Base-by-base conservation (phyloP, 768 basidiomycete species). In the Tulasnella sp. region DNA sequence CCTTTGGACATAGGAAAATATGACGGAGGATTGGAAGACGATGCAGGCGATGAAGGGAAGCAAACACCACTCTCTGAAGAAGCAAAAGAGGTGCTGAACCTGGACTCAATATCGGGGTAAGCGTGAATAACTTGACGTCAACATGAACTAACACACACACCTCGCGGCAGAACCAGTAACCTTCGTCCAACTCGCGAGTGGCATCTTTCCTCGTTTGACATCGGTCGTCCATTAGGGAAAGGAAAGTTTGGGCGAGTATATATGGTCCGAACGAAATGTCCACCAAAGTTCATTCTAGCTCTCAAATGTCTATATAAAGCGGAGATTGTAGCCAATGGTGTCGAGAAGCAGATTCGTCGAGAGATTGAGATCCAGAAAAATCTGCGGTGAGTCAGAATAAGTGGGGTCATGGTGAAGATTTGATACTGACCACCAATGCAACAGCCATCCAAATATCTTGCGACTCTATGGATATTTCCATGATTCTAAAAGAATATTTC, bases 281-380 rank as follows among this genome's bases (percentile, higher is more conserved):
- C 81, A 53, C 89, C 91, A 1, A 77, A 81, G 54, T 98, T 86
- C 70, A 93, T 96, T 63, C 78, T 98, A 60, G 93, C 93, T 20
- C 79, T 98, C 66, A 98, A 98, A 67, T 91, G 87, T 56, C 73
- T 96, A 50, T 92, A 92, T 74, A 99, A 98, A 69, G 83, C 84
- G 47, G 95, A 99, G 67, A 84, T 99, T 61, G 78, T 98, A 40
- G 74, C 84, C 58, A 80, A 80, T 56, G 79, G 79, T 58, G 91
- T 96, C 41, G 93, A 98, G 70, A 96, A 93, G 63, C 95, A 99
- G 65, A 86, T 92, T 54, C 77, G 95, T 32, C 77, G 95, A 47
- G 95, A 99, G 66, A 98, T 99, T 59, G 95, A 98, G 64, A 98
- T 99, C 53, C 93, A 96, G 59, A 85, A 88, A 62, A 92, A 96